phyloP scores from a whole-genome alignment of 805 yeast species.

The Pichia cabralensis region DNA sequence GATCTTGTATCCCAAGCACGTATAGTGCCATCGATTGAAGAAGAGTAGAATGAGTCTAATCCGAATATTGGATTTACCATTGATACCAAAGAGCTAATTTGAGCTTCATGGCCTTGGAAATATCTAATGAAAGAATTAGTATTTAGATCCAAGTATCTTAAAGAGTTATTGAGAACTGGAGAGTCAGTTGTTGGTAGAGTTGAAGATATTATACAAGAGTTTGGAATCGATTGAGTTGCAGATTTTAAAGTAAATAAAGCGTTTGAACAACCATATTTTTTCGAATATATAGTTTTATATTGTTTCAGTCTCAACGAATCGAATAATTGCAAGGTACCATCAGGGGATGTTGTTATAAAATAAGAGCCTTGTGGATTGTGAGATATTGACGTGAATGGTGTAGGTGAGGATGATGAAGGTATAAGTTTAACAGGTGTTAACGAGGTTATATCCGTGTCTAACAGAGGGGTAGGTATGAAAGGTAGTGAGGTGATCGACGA shows the following conservation, averaged over 20 bases:
- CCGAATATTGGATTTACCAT: constrained; percentile 41
- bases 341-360: constrained; percentile 66
- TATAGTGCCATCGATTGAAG: constrained; percentile 70
- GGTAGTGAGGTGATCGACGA: too few relatives aligned
- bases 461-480: too few relatives aligned
- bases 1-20: constrained; percentile 81
- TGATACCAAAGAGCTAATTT: constrained; percentile 69
- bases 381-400: constrained; percentile 59
- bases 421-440: constrained; percentile 34
- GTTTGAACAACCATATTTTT: constrained; percentile 85
- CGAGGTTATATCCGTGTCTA: too few relatives aligned
- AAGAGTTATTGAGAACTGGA: constrained; percentile 46
- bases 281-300: constrained; percentile 60
- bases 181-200: constrained; percentile 34
- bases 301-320: constrained; percentile 64
- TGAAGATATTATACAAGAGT: constrained; percentile 68
- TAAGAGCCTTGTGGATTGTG: constrained; percentile 80
- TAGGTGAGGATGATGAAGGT: constrained; percentile 30
- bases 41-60: constrained; percentile 31
- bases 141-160: constrained; percentile 66
- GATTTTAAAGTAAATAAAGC: constrained; percentile 66
- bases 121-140: constrained; percentile 77
- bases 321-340: constrained; percentile 75
- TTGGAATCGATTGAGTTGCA: constrained; percentile 35
- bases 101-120: constrained; percentile 77